These are phyloP conservation scores for Panicum miliaceum DNA, from an alignment of 176 grass and related monocot genomes.

Conservation along the genomic window DNA sequence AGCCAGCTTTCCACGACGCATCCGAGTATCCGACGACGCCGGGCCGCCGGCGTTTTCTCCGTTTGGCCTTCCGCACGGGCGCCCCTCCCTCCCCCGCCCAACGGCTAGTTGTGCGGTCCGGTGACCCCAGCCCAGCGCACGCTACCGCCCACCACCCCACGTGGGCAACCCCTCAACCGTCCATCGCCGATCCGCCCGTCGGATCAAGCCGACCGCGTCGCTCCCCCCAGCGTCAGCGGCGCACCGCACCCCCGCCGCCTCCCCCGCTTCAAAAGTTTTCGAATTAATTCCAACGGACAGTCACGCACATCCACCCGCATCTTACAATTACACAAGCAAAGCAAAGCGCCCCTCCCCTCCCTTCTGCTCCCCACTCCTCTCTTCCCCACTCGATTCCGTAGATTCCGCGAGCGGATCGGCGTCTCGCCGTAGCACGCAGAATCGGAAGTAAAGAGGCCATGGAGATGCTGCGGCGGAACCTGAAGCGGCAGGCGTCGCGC, in stretches of 20 bases:
- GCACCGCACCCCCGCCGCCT: not conserved
- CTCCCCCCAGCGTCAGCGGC: not conserved
- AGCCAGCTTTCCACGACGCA: not conserved
- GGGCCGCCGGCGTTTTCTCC: not conserved
- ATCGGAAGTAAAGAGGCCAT: constrained; percentile 22
- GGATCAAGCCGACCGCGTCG: not conserved
- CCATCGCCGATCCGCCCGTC: not conserved
- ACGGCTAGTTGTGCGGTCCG: constrained; percentile 35
- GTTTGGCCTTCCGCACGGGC: not conserved
- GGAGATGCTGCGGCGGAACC: constrained; percentile 58
- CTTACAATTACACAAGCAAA: not conserved
- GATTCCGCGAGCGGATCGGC: not conserved
- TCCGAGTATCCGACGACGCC: not conserved
- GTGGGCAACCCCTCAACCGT: not conserved
- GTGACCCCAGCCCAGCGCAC: not conserved
- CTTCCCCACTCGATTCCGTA: not conserved
- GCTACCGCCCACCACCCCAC: not conserved
- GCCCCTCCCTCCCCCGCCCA: not conserved
- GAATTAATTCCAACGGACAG: constrained; percentile 49
- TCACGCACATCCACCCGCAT: not conserved
- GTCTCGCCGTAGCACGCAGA: not conserved
- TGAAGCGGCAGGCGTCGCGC: constrained; percentile 58
- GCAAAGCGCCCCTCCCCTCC: not conserved
- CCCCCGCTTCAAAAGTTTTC: constrained; percentile 45
- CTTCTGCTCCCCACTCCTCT: too few species aligned